phyloP scores from a whole-genome alignment of 148 eudicot species.

The Dysphania ambrosioides region DNA sequence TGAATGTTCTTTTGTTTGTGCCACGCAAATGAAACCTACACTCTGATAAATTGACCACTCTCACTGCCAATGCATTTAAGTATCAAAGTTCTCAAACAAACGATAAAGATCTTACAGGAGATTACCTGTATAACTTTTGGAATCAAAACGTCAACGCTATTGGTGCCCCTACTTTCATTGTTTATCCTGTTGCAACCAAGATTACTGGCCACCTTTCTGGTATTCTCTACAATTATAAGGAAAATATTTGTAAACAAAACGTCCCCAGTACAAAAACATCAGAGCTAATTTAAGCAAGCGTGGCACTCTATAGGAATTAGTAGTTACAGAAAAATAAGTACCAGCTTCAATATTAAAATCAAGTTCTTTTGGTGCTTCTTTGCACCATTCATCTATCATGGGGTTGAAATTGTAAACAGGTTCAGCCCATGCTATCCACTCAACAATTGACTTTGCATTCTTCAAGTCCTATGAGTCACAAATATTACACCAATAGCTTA shows the following conservation, averaged over 20 bases:
- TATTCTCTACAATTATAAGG: slow-evolving; percentile 69
- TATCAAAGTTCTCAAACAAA: background rate
- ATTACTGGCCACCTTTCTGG: slow-evolving; percentile 74
- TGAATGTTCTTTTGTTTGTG: background rate
- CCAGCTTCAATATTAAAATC: slow-evolving; percentile 97
- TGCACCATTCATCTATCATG: slow-evolving; percentile 98
- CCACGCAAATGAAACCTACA: slow-evolving; percentile 6
- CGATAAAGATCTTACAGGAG: slow-evolving; percentile 16
- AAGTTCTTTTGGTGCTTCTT: slow-evolving; percentile 92
- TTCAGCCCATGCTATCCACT: slow-evolving; percentile 99
- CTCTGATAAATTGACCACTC: background rate
- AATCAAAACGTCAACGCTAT: slow-evolving; percentile 70
- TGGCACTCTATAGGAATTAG: background rate
- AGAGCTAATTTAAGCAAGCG: background rate
- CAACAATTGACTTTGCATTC: slow-evolving; percentile 90
- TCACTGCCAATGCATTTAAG: background rate
- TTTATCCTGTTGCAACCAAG: slow-evolving; percentile 61
- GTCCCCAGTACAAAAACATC: background rate
- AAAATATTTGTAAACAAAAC: background rate
- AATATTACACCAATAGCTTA: slow-evolving; percentile 26
- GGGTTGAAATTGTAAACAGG: slow-evolving; percentile 95
- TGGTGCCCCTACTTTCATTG: slow-evolving; percentile 32
- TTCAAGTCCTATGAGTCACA: slow-evolving; percentile 72
- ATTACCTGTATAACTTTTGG: slow-evolving; percentile 92
- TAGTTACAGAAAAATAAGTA: slow-evolving; percentile 26